These are phyloP conservation scores for Pleurotus eryngii DNA, from an alignment of 768 basidiomycete genomes.

Conservation along the genomic window DNA sequence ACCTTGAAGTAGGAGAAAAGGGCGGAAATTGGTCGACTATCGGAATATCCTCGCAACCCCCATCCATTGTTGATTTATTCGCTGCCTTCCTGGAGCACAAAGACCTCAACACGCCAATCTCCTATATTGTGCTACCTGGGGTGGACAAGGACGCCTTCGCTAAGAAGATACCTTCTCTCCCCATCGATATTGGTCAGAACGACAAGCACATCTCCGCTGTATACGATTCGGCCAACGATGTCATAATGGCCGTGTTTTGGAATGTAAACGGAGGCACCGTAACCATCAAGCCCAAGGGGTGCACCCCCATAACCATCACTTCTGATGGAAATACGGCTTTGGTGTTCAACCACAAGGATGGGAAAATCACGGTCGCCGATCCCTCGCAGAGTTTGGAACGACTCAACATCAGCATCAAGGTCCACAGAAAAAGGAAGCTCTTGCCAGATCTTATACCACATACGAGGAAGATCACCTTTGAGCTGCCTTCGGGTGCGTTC, in stretches of 20 bases:
- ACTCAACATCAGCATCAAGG: conserved; percentile 33
- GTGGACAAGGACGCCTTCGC: conserved; percentile 37
- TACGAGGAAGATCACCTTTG: not conserved
- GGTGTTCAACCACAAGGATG: conserved; percentile 37
- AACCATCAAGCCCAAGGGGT: conserved; percentile 23
- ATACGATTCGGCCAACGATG: conserved; percentile 38
- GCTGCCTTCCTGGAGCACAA: conserved; percentile 55
- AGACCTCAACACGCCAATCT: conserved; percentile 29
- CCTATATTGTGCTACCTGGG: conserved; percentile 59
- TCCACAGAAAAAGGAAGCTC: conserved; percentile 15
- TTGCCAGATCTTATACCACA: not conserved
- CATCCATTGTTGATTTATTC: conserved; percentile 57
- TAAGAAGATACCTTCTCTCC: conserved; percentile 27
- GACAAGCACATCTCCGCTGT: conserved; percentile 47
- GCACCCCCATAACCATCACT: conserved; percentile 27
- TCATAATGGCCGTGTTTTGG: conserved; percentile 57
- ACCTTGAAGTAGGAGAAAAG: conserved; percentile 40
- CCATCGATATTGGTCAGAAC: conserved; percentile 41
- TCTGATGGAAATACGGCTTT: conserved; percentile 40
- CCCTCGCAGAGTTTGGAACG: conserved; percentile 52
- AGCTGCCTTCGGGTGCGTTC: not conserved
- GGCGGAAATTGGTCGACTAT: conserved; percentile 60
- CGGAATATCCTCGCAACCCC: conserved; percentile 61
- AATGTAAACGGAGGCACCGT: conserved; percentile 39
- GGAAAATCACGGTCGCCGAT: conserved; percentile 56